These are phyloP conservation scores for Tolypocladium endophyticum DNA, from an alignment of 2,329 filamentous ascomycete species.

Conservation along the genomic window DNA sequence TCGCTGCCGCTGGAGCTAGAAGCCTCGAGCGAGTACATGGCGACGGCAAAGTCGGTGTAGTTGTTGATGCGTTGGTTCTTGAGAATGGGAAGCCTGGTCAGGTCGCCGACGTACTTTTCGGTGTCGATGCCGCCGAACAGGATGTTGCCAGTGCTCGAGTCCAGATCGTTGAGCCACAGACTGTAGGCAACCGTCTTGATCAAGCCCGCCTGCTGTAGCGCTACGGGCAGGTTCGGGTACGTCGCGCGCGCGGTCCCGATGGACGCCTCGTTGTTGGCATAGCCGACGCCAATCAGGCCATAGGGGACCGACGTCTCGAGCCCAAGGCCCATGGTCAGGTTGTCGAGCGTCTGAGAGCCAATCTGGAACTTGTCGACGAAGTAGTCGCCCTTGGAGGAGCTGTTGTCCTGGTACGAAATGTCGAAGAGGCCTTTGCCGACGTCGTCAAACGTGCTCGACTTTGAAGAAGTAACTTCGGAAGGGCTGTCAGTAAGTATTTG, in stretches of 20 bases:
- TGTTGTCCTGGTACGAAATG: constrained; percentile 53
- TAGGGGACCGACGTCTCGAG: constrained; percentile 41
- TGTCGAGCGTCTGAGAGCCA: constrained; percentile 37
- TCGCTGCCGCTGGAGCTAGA: constrained; percentile 39
- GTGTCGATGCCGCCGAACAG: constrained; percentile 76
- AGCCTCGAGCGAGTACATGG: constrained; percentile 36
- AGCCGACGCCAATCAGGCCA: constrained; percentile 52
- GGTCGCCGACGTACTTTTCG: constrained; percentile 56
- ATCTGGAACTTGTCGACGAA: constrained; percentile 47
- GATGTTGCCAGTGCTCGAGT: constrained; percentile 56
- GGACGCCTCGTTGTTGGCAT: constrained; percentile 41
- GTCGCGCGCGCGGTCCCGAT: constrained; percentile 15
- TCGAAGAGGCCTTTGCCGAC: constrained; percentile 35
- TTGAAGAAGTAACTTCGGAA: constrained; percentile 30
- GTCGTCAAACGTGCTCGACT: constrained; percentile 35
- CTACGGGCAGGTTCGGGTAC: constrained; percentile 53
- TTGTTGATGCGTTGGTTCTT: constrained; percentile 27
- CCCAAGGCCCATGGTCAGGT: constrained; percentile 50
- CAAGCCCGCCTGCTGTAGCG: constrained; percentile 49
- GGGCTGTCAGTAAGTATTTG: constrained; percentile 9
- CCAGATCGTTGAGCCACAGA: constrained; percentile 53
- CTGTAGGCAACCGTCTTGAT: constrained; percentile 63
- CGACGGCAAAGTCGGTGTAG: constrained; percentile 37
- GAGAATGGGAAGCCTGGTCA: constrained; percentile 50
- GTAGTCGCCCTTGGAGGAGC: constrained; percentile 46